Evolutionary conservation across 192 early-diverging fungal species (phyloP), one percentile per base, ranked within the genome.

Genomic region (Spizellomyces punctatus): DNA sequence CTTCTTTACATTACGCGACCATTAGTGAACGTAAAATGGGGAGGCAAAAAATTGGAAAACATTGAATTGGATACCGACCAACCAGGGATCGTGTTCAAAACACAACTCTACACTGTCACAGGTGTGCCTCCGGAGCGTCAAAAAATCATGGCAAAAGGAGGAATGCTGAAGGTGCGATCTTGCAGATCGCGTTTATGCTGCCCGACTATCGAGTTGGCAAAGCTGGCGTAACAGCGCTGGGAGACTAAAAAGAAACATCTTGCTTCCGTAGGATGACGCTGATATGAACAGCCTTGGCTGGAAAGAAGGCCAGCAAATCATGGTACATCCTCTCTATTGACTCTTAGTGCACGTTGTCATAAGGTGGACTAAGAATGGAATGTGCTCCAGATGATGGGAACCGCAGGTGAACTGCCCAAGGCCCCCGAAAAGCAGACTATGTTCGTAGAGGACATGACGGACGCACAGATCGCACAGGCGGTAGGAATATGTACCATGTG

Each of bases 391-490:
- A 96, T 99, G 95, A 95, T 97, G 92, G 97, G 97, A 45, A 94
- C 95, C 5, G 91, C 88, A 6, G 95, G 94, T 48, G 97, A 96
- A 80, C 81, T 96, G n/a, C 91, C 94, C 17, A 93, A 92, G 70
- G 90, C 87, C 1, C 95, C 95, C 5, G 69, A 67, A 36, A 79
- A 91, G 66, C 84, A 83, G 44, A 81, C 83, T 14, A 74, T 88
- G 45, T 99, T 99, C 75, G 76, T 94, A 46, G 97, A 99, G 78
- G 95, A 96, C 67, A 94, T 99, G 92, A 86, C 93, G 4, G 94
- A 96, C 65, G 81, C 84, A 46, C 86, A 98, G 74, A 73, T 95
- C 49, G 89, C 92, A 0, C 85, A 94, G 75, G 94, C 95, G 10
- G 93, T 94, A 72, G 66, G 52, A 45, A 27, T 44, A n/a, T 52